Base-by-base conservation (phyloP, 1,284 basidiomycete genomes). In the Sporisorium sorghi region DNA sequence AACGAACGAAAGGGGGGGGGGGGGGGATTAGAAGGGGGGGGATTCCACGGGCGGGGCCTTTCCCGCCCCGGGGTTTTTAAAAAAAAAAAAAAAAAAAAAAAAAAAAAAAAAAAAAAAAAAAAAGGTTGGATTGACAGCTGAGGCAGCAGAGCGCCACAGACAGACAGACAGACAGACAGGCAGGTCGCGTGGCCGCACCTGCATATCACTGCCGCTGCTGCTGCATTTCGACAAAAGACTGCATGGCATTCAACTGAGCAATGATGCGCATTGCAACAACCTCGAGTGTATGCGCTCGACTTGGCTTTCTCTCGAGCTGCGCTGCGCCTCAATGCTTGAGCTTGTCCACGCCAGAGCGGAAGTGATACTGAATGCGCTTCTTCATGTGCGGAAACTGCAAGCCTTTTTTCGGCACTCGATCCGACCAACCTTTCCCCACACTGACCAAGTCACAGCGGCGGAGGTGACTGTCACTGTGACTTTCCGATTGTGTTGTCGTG, bases 121-220 rank as follows among this genome's bases (percentile, higher is more conserved):
- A 32, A 32, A 32, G 30, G 30, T 32, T 32, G 33, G 33, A 40
- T 40, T 19, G 37, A 19, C 37, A 40, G 37, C 37, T 9, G 37
- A 40, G 37, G 43, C 43, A 46, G 24, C 24, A 5, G 28, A 30
- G 26, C 44, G n/a, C 26, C 26, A 17, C 26, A 1, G 9, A 47
- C n/a, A n/a, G n/a, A n/a, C n/a, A n/a, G n/a, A n/a, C n/a, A n/a
- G n/a, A n/a, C n/a, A n/a, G n/a, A n/a, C n/a, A n/a, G n/a, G n/a
- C 26, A 30, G 44, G 44, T 47, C 44, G 44, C 44, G 44, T 47
- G 44, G 44, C 15, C 44, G 28, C 26, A 47, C 17, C 24, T 47
- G 44, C 44, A 47, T 37, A 37, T 3, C 8, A 15, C 33, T 44
- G 15, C 15, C 17, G 35, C 8, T 17, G 35, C 33, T 44, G 15